Conservation (phyloP, 1,139 yeast genomes). For the Suhomyces terraborum region DNA sequence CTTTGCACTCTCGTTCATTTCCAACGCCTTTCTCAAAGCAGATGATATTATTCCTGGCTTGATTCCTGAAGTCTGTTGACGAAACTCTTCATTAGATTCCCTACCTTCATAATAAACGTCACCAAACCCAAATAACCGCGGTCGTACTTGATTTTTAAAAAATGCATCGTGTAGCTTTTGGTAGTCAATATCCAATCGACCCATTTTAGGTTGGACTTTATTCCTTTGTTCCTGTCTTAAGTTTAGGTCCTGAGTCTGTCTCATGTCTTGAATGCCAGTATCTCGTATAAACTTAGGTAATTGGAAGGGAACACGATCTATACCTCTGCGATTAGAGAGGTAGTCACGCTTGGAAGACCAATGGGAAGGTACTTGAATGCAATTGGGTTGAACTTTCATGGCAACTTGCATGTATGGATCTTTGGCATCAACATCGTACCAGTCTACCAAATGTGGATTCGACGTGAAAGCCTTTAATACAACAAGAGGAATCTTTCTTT, state of each 20-base stretch:
- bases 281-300: conserved; percentile 76
- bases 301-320: conserved; percentile 73
- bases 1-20: conserved; percentile 55
- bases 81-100: conserved; percentile 52
- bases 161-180: conserved; percentile 83
- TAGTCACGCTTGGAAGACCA: conserved; percentile 85
- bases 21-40: conserved; percentile 66
- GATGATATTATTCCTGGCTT: conserved; percentile 72
- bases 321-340: conserved; percentile 67
- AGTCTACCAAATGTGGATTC: conserved; percentile 76
- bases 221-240: conserved; percentile 79
- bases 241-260: conserved; percentile 58
- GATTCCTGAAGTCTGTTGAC: conserved; percentile 38
- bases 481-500: conserved; percentile 65
- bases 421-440: conserved; percentile 83
- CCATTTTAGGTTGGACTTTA: conserved; percentile 87
- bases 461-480: conserved; percentile 60
- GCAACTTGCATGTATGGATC: conserved; percentile 71
- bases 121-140: conserved; percentile 67
- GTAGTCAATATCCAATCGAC: conserved; percentile 83
- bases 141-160: conserved; percentile 77
- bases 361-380: conserved; percentile 71
- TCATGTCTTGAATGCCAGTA: conserved; percentile 89
- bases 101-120: conserved; percentile 81
- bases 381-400: conserved; percentile 66